Evolutionary conservation across 768 basidiomycete species (phyloP).

Genomic region (Pulveroboletus ravenelii): DNA sequence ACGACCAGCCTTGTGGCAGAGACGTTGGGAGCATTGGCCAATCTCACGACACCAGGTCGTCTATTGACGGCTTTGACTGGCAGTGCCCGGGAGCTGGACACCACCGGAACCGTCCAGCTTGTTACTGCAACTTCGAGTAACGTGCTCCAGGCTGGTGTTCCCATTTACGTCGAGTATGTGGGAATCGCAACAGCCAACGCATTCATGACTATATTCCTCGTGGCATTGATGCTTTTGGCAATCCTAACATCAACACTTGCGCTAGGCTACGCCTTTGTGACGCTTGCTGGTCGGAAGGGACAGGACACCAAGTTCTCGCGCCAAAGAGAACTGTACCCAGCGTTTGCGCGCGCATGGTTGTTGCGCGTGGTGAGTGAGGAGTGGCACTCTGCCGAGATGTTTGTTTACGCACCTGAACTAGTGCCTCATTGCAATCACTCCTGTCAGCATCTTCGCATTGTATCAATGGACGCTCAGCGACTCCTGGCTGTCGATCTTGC

Average conservation of each 20-base stretch:
- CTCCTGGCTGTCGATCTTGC: constrained; percentile 78
- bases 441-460: constrained; percentile 72
- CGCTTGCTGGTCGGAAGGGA: constrained; percentile 22
- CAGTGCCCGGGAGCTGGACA: constrained; percentile 25
- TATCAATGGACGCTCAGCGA: constrained; percentile 91
- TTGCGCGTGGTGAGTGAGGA: constrained; percentile 58
- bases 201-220: constrained; percentile 85
- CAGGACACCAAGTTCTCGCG: constrained; percentile 16
- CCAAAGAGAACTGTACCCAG: constrained; percentile 35
- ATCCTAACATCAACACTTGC: constrained; percentile 50
- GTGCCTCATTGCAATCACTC: constrained; percentile 62
- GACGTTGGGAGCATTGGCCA: constrained; percentile 10
- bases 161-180: constrained; percentile 73
- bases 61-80: constrained; percentile 6
- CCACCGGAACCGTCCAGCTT: constrained; percentile 46
- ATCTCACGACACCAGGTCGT: constrained; percentile 5
- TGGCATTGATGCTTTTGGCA: constrained; percentile 61
- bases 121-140: constrained; percentile 62
- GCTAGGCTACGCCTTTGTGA: constrained; percentile 45
- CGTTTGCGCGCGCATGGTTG: constrained; percentile 55
- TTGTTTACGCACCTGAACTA: constrained; percentile 21
- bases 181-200: constrained; percentile 82
- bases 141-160: constrained; percentile 73
- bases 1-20: constrained; percentile 1
- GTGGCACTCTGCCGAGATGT: background rate